These are phyloP conservation scores for Aspergillus versicolor DNA, from an alignment of 2,329 filamentous ascomycete genomes.

Conservation along the genomic window DNA sequence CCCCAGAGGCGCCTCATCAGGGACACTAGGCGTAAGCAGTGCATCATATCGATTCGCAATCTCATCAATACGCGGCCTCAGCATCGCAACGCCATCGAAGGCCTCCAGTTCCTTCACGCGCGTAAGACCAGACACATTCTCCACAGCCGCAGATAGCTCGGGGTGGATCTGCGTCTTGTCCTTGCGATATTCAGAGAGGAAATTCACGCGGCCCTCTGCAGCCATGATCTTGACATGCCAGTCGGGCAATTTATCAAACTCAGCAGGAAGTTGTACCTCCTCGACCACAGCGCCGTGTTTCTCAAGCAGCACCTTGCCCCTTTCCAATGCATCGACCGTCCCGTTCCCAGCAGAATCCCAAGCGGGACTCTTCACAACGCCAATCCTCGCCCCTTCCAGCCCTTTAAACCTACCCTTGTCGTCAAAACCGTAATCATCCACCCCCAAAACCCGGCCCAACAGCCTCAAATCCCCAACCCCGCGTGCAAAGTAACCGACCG, in stretches of 20 bases:
- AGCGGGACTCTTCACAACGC: slow-evolving; percentile 4
- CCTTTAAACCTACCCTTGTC: not conserved
- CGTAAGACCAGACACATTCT: slow-evolving; percentile 1
- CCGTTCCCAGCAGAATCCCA: not conserved
- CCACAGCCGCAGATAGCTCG: not conserved
- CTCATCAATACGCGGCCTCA: slow-evolving; percentile 8
- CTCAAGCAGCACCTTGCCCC: not conserved
- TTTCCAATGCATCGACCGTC: slow-evolving; percentile 13
- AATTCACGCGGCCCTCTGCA: not conserved
- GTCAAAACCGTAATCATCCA: slow-evolving; percentile 49
- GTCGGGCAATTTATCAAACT: slow-evolving; percentile 1
- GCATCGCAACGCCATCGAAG: slow-evolving; percentile 8
- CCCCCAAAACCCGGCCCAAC: slow-evolving; percentile 53
- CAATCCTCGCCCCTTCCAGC: not conserved
- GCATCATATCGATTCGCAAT: slow-evolving; percentile 51
- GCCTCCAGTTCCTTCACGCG: not conserved
- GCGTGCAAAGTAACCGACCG: slow-evolving; percentile 23
- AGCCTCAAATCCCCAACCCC: slow-evolving; percentile 44
- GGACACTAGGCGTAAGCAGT: slow-evolving; percentile 58
- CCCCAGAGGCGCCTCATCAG: slow-evolving; percentile 60
- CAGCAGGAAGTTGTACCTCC: not conserved
- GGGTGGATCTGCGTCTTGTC: not conserved
- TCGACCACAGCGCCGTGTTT: slow-evolving; percentile 6
- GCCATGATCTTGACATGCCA: slow-evolving; percentile 12
- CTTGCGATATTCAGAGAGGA: slow-evolving; percentile 7